Conservation (phyloP, 2,329 filamentous ascomycete genomes). For the Ophiocordyceps camponoti-floridani region DNA sequence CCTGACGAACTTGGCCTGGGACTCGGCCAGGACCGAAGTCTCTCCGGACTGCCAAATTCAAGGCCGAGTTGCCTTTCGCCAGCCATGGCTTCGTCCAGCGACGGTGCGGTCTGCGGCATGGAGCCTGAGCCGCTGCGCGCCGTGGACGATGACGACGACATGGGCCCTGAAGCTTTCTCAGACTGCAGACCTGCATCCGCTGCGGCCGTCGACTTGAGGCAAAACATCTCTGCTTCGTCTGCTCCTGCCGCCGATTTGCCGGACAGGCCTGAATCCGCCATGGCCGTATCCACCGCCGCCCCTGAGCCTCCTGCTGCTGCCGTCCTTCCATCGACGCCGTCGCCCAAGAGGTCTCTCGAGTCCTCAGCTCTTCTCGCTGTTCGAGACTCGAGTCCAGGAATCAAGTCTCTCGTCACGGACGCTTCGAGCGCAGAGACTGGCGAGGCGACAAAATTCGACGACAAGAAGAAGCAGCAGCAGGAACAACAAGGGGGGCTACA, state of each 20-base stretch:
- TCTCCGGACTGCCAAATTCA: slow-evolving; percentile 3
- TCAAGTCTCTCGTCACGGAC: background rate
- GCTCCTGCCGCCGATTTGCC: background rate
- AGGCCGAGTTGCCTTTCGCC: slow-evolving; percentile 39
- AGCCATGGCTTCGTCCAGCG: slow-evolving; percentile 45
- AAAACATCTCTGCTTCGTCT: background rate
- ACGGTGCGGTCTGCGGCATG: slow-evolving; percentile 6
- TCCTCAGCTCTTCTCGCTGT: too few species aligned
- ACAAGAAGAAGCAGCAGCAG: slow-evolving; percentile 1
- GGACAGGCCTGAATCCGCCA: background rate
- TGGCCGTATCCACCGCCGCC: background rate
- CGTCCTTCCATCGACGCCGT: slow-evolving; percentile 3
- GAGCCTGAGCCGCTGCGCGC: background rate
- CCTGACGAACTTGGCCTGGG: background rate
- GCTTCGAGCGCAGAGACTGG: slow-evolving; percentile 1
- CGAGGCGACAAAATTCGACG: too few species aligned
- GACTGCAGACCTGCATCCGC: background rate
- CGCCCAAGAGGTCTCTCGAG: slow-evolving; percentile 1
- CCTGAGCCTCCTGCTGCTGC: background rate
- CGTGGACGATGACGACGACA: background rate
- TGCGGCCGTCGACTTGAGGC: too few species aligned
- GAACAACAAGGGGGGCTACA: too few species aligned
- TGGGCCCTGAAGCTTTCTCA: background rate
- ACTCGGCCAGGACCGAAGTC: background rate
- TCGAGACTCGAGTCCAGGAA: background rate